Conservation (phyloP, 768 basidiomycete species). For the Suillus plorans region DNA sequence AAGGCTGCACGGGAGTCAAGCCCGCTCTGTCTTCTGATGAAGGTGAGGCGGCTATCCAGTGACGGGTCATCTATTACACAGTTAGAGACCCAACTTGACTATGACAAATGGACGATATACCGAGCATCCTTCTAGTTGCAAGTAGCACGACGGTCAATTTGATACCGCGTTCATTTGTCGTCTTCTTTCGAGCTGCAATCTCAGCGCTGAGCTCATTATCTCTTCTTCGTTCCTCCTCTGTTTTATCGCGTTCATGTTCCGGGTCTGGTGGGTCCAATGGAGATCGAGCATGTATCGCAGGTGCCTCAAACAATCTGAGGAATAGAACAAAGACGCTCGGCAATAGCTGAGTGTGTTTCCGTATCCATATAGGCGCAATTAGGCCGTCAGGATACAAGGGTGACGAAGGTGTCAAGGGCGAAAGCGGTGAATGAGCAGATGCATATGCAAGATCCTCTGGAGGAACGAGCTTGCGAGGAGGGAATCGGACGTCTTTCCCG, state of each 20-base stretch:
- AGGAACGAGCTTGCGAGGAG: slow-evolving; percentile 74
- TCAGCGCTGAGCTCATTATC: slow-evolving; percentile 81
- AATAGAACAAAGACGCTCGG: slow-evolving; percentile 95
- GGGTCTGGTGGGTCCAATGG: slow-evolving; percentile 55
- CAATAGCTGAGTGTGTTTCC: slow-evolving; percentile 89
- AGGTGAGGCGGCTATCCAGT: slow-evolving; percentile 81
- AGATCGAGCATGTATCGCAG: slow-evolving; percentile 42
- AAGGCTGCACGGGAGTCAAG: slow-evolving; percentile 90
- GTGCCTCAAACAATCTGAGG: slow-evolving; percentile 74
- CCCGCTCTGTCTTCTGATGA: slow-evolving; percentile 82
- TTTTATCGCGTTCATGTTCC: slow-evolving; percentile 56
- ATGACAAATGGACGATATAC: slow-evolving; percentile 41
- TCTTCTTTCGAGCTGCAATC: slow-evolving; percentile 76
- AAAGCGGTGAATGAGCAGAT: slow-evolving; percentile 84
- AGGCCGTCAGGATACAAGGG: slow-evolving; percentile 94
- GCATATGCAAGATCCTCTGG: slow-evolving; percentile 58
- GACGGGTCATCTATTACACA: slow-evolving; percentile 69
- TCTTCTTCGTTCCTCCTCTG: slow-evolving; percentile 64
- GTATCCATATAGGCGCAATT: slow-evolving; percentile 96
- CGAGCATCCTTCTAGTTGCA: slow-evolving; percentile 85
- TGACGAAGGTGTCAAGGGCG: slow-evolving; percentile 84
- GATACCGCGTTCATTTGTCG: slow-evolving; percentile 79
- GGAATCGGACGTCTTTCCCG: slow-evolving; percentile 81
- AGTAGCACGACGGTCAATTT: slow-evolving; percentile 94
- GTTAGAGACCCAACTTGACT: not conserved